phyloP scores from a whole-genome alignment of 164 flowering plant species.

The Chimonanthus praecox region DNA sequence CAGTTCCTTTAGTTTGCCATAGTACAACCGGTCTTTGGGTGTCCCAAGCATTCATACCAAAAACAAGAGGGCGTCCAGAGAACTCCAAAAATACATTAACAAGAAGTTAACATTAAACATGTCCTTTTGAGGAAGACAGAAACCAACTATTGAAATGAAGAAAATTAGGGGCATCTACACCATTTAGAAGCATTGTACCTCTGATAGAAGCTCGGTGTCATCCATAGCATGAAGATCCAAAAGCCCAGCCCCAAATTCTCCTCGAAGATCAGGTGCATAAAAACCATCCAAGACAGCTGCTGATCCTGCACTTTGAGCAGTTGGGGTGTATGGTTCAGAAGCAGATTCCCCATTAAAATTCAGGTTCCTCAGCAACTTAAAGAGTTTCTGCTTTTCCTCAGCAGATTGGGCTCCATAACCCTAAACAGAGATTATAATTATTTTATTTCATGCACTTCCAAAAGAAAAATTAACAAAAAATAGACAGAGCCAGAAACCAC shows the following conservation, averaged over 20 bases:
- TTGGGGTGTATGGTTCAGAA: conserved; percentile 73
- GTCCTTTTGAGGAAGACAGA: not conserved
- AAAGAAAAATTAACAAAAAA: not conserved
- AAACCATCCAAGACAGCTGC: conserved; percentile 54
- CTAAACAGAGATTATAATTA: conserved; percentile 20
- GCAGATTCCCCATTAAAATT: conserved; percentile 82
- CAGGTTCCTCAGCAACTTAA: conserved; percentile 83
- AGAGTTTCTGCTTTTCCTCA: conserved; percentile 94
- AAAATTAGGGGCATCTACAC: not conserved
- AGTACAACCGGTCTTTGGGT: too few species aligned
- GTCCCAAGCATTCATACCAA: too few species aligned
- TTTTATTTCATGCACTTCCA: not conserved
- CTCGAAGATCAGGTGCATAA: conserved; percentile 76
- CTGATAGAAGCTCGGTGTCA: conserved; percentile 94
- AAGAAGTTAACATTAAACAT: not conserved
- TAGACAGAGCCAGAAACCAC: not conserved
- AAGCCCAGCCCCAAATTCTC: conserved; percentile 99
- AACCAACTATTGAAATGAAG: not conserved
- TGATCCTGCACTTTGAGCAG: conserved; percentile 58
- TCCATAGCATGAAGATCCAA: conserved; percentile 98
- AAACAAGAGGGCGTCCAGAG: not conserved
- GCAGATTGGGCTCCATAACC: conserved; percentile 96
- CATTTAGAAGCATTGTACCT: conserved; percentile 37
- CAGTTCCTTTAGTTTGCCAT: too few species aligned
- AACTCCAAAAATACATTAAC: not conserved